Evolutionary conservation across 2,329 filamentous ascomycete genomes (phyloP).

Genomic region (Phaeosphaeria sp.): DNA sequence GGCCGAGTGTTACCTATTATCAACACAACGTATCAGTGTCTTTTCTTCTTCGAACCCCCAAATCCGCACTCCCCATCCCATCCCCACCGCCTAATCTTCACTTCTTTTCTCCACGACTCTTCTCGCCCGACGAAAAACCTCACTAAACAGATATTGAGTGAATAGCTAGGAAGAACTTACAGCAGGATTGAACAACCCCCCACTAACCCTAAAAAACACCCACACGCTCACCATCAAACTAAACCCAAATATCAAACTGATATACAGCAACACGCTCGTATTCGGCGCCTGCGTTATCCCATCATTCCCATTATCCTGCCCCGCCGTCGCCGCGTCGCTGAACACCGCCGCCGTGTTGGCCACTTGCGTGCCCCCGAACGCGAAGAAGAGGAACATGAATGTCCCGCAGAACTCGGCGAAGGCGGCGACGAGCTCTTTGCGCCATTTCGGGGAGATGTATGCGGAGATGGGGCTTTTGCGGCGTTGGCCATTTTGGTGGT

Average conservation of each 20-base stretch:
- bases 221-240: constrained; percentile 50
- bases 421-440: constrained; percentile 46
- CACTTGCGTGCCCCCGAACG: constrained; percentile 48
- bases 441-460: constrained; percentile 28
- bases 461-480: not conserved
- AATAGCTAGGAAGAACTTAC: constrained; percentile 27
- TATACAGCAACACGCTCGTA: constrained; percentile 44
- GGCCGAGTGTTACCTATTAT: constrained; percentile 48
- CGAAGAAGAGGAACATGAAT: constrained; percentile 52
- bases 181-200: constrained; percentile 50
- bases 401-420: constrained; percentile 49
- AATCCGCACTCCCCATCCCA: not conserved
- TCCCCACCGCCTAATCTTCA: not conserved
- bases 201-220: constrained; percentile 49
- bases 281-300: constrained; percentile 42
- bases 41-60: not conserved
- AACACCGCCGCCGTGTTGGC: constrained; percentile 41
- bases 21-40: not conserved
- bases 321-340: constrained; percentile 26
- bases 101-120: not conserved
- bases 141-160: too few relatives aligned
- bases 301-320: constrained; percentile 26
- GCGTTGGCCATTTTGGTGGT: not conserved
- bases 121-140: too few relatives aligned
- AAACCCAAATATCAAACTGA: constrained; percentile 48